Evolutionary conservation across 1,139 yeast genomes (phyloP).

Genomic region (Taphrina confusa): DNA sequence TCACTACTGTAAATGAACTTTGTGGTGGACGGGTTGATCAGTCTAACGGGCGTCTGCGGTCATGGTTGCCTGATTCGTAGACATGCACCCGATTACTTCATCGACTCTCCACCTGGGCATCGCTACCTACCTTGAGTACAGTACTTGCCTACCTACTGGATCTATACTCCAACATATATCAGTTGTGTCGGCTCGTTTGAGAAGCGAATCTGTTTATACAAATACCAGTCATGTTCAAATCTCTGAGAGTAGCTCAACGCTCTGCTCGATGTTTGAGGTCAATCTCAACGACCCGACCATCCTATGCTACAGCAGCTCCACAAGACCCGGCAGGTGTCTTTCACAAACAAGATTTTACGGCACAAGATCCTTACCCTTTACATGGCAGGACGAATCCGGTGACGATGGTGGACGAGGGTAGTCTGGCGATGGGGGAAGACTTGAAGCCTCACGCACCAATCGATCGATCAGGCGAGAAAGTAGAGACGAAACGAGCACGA

Average conservation of each 20-base stretch:
- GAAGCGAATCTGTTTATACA: too few relatives aligned
- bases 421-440: conserved; percentile 28
- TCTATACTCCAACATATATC: too few relatives aligned
- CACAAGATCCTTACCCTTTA: conserved; percentile 30
- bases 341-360: conserved; percentile 25
- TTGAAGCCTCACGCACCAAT: conserved; percentile 33
- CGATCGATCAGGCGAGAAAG: conserved; percentile 59
- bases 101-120: too few relatives aligned
- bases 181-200: too few relatives aligned
- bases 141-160: too few relatives aligned
- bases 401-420: conserved; percentile 26
- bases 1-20: too few relatives aligned
- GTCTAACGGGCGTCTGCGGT: too few relatives aligned
- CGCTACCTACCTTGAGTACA: too few relatives aligned
- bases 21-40: too few relatives aligned
- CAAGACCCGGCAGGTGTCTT: conserved; percentile 31
- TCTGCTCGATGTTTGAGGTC: neutral
- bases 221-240: conserved; percentile 18
- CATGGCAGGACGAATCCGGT: conserved; percentile 26
- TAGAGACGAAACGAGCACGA: conserved; percentile 78
- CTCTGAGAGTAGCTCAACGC: neutral
- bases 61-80: too few relatives aligned
- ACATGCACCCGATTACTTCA: too few relatives aligned
- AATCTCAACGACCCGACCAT: neutral
- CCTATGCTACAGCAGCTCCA: conserved; percentile 1